phyloP scores from a whole-genome alignment of 1,284 basidiomycete species.

The Cryptococcus deneoformans region DNA sequence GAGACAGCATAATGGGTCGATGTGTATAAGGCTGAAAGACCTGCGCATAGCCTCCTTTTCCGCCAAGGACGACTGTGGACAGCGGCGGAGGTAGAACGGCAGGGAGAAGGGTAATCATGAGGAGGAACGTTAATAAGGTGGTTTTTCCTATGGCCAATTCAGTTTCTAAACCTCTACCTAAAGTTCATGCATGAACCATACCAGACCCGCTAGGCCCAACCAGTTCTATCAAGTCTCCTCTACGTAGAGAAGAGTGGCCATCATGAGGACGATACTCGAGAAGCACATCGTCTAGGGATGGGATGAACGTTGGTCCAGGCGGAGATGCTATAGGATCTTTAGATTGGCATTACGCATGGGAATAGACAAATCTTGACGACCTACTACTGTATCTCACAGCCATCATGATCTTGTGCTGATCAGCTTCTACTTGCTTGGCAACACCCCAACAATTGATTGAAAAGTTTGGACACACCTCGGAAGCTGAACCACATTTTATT shows the following conservation, averaged over 20 bases:
- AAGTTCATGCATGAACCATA: slow-evolving; percentile 12
- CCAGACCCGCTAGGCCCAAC: slow-evolving; percentile 44
- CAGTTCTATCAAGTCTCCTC: slow-evolving; percentile 47
- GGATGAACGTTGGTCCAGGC: slow-evolving; percentile 42
- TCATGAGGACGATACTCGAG: slow-evolving; percentile 25
- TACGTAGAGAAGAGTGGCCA: slow-evolving; percentile 34
- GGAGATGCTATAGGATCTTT: slow-evolving; percentile 28
- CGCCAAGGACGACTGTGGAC: slow-evolving; percentile 28
- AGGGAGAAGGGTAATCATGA: slow-evolving; percentile 39
- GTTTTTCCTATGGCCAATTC: slow-evolving; percentile 26
- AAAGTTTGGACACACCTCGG: slow-evolving; percentile 24
- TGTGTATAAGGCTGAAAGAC: slow-evolving; percentile 32
- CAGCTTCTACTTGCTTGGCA: slow-evolving; percentile 1
- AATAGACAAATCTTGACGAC: slow-evolving; percentile 1
- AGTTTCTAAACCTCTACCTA: background rate
- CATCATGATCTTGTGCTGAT: slow-evolving; percentile 21
- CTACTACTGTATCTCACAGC: slow-evolving; percentile 35
- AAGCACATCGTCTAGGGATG: slow-evolving; percentile 35
- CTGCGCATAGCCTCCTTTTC: slow-evolving; percentile 23
- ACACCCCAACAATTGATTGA: background rate
- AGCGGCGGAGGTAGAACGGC: slow-evolving; percentile 9
- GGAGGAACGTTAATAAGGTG: slow-evolving; percentile 24
- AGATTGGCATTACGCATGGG: background rate
- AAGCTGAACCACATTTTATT: slow-evolving; percentile 29
- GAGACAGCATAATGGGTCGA: slow-evolving; percentile 11